Evolutionary conservation across 805 yeast species (phyloP), one percentile per base, ranked within the genome.

Genomic region (Saturnispora ahearnii): DNA sequence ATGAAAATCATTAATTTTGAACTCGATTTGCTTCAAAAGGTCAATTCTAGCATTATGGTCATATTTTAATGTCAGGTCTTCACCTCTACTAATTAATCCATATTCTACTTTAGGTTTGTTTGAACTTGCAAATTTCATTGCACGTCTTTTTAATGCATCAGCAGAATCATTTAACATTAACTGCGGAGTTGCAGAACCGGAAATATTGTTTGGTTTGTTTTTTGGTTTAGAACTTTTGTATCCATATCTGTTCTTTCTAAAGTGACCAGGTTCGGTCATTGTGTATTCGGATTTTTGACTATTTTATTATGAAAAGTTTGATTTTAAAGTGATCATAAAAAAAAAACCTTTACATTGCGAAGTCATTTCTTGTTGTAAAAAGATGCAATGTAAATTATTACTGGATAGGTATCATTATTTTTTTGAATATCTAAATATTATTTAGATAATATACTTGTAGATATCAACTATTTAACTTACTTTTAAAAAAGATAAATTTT

Each of bases 51-150:
- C 76, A 4, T 50, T 46, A 3, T 67, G 67, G 56, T 74, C 73
- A 4, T 63, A 57, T 56, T 74, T 80, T 40, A 82, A 66, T 37
- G 75, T 59, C 46, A 59, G 60, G 49, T 75, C 81, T 41, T 76
- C 81, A 1, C 87, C 86, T 50, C 87, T 65, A 54, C 87, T 82
- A 7, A 81, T 62, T 45, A 78, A 65, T 0, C 87, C 85, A 53
- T 71, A 78, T 6, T 67, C 72, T 2, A 55, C 47, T 13, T 60
- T 57, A 3, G 38, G 33, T 12, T 52, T 46, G 6, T 60, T 57
- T 4, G 65, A 61, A 0, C 51, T 52, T 5, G 55, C 59, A 50
- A 75, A 74, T 51, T 72, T 61, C 11, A 56, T 56, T 45, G 57
- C 58, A 44, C 78, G 62, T 51, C 56, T 62, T 44, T 53, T 59